Evolutionary conservation across 1,139 yeast genomes (phyloP).

Genomic region (Arxiozyma heterogenica): DNA sequence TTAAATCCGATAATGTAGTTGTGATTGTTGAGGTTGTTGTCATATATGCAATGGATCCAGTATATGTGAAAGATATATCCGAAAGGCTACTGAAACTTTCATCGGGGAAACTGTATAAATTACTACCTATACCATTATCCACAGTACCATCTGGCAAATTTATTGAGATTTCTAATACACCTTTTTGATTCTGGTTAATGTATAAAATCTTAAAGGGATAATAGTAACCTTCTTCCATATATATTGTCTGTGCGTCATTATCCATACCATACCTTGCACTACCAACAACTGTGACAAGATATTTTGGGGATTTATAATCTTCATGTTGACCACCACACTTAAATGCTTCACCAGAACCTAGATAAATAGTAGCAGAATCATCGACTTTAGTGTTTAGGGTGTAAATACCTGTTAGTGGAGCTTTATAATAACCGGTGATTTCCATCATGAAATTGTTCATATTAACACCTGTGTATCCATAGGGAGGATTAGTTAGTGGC

Average conservation of each 20-base stretch:
- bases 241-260: background rate
- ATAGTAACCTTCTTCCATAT: background rate
- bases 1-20: no score
- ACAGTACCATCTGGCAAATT: background rate
- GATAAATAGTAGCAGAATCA: background rate
- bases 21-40: no score
- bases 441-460: no score
- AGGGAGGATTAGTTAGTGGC: no score
- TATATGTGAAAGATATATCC: no score
- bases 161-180: background rate
- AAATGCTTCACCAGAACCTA: no score
- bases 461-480: no score
- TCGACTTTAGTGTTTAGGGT: no score
- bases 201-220: conserved; percentile 2
- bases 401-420: no score
- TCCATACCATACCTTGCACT: background rate
- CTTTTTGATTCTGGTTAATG: background rate
- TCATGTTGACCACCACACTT: background rate
- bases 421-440: no score
- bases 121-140: background rate
- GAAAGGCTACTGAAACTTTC: no score
- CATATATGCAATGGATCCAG: no score
- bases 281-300: background rate
- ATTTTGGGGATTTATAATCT: background rate
- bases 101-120: background rate